Evolutionary conservation across 768 basidiomycete genomes (phyloP).

Genomic region (Boletus sensibilis): DNA sequence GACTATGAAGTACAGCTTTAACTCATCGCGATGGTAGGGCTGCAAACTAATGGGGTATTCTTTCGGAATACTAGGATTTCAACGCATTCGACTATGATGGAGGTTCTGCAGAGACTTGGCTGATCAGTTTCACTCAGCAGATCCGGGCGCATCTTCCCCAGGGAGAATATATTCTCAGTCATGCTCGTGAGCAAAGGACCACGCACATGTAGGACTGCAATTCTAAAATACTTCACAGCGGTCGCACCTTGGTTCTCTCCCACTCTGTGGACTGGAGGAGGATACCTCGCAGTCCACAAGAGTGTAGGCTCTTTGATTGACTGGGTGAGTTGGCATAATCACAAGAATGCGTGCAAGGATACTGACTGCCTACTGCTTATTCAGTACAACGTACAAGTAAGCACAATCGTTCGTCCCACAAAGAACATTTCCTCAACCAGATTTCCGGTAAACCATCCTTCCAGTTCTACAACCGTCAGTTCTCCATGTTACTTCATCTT

Average conservation of each 20-base stretch:
- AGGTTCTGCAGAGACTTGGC: conserved; percentile 37
- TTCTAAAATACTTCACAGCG: conserved; percentile 24
- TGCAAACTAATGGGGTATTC: background rate
- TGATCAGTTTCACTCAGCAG: conserved; percentile 29
- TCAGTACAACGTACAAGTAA: conserved; percentile 44
- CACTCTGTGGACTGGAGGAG: conserved; percentile 36
- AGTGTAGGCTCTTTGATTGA: conserved; percentile 43
- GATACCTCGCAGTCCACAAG: conserved; percentile 39
- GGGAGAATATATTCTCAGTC: conserved; percentile 32
- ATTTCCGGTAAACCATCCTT: background rate
- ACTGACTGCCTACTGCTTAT: background rate
- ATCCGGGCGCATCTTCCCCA: conserved; percentile 31
- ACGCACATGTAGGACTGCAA: too few species aligned
- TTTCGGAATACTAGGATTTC: conserved; percentile 25
- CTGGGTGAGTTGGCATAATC: conserved; percentile 33
- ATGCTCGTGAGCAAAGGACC: conserved; percentile 32
- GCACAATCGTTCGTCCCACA: background rate
- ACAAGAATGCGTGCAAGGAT: background rate
- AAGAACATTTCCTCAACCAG: too few species aligned
- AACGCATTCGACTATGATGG: conserved; percentile 21
- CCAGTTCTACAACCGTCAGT: conserved; percentile 29
- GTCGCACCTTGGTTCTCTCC: conserved; percentile 44
- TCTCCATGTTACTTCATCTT: too few species aligned
- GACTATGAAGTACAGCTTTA: conserved; percentile 42
- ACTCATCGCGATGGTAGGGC: background rate